Evolutionary conservation across 2,329 filamentous ascomycete genomes (phyloP).

Genomic region (Aspergillus sp.): DNA sequence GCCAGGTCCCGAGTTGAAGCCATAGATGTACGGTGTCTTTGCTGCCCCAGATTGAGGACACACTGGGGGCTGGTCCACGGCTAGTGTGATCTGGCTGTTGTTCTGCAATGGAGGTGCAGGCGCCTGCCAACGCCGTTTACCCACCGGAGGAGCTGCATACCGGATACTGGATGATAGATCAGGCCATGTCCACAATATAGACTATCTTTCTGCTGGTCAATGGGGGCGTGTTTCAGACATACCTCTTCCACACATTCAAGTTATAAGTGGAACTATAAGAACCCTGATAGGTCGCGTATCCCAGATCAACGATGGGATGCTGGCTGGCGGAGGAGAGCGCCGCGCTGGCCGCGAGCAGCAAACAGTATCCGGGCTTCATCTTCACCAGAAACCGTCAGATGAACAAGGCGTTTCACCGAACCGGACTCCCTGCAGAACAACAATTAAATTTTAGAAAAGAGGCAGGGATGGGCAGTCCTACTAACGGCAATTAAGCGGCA

Average conservation of each 20-base stretch:
- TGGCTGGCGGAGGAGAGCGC: neutral
- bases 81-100: slow-evolving; percentile 26
- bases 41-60: slow-evolving; percentile 37
- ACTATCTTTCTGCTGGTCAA: slow-evolving; percentile 10
- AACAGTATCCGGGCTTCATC: neutral
- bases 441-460: neutral
- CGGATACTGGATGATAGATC: slow-evolving; percentile 31
- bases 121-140: slow-evolving; percentile 37
- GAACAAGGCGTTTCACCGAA: neutral
- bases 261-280: slow-evolving; percentile 40
- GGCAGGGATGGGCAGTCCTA: neutral
- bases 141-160: slow-evolving; percentile 39
- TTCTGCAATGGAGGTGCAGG: slow-evolving; percentile 29
- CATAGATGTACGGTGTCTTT: slow-evolving; percentile 17
- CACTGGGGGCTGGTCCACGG: slow-evolving; percentile 28
- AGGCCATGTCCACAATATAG: neutral
- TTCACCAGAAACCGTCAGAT: neutral
- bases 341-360: slow-evolving; percentile 4
- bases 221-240: slow-evolving; percentile 8
- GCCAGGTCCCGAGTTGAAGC: slow-evolving; percentile 23
- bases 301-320: slow-evolving; percentile 43
- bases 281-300: slow-evolving; percentile 51
- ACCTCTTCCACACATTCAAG: slow-evolving; percentile 53
- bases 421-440: neutral
- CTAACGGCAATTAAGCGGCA: neutral